phyloP scores from a whole-genome alignment of 2,329 filamentous ascomycete species.

The Bipolaris sorokiniana region DNA sequence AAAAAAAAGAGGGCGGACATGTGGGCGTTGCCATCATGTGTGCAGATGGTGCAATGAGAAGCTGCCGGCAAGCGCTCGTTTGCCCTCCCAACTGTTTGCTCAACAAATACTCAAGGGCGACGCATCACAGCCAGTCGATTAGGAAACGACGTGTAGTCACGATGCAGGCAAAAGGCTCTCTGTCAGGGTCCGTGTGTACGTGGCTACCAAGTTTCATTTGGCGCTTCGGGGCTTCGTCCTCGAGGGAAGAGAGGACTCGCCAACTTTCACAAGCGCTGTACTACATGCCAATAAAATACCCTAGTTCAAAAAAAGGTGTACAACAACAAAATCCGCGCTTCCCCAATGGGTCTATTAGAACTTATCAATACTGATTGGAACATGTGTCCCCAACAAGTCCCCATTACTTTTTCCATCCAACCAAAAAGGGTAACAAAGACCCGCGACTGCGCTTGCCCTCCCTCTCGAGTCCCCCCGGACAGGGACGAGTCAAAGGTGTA shows the following conservation, averaged over 20 bases:
- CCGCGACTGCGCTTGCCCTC: slow-evolving; percentile 42
- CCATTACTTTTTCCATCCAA: slow-evolving; percentile 8
- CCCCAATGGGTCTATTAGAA: slow-evolving; percentile 25
- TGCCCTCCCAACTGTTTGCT: background rate
- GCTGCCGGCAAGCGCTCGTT: background rate
- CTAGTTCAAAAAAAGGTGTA: background rate
- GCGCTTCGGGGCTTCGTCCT: slow-evolving; percentile 1
- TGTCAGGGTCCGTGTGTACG: background rate
- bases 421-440: slow-evolving; percentile 23
- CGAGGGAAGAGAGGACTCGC: slow-evolving; percentile 7
- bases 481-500: slow-evolving; percentile 35
- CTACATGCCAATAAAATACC: slow-evolving; percentile 17
- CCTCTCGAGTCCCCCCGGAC: slow-evolving; percentile 31
- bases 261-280: slow-evolving; percentile 9
- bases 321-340: slow-evolving; percentile 22
- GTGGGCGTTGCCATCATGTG: background rate
- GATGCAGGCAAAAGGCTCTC: background rate
- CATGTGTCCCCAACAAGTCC: slow-evolving; percentile 18
- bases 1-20: background rate
- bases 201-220: slow-evolving; percentile 9
- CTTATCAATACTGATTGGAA: slow-evolving; percentile 29
- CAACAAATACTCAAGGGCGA: background rate
- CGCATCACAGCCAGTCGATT: background rate
- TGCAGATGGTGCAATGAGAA: background rate
- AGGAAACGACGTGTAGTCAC: background rate